Conservation (phyloP, 257 asterid species). For the Solanum etuberosum region DNA sequence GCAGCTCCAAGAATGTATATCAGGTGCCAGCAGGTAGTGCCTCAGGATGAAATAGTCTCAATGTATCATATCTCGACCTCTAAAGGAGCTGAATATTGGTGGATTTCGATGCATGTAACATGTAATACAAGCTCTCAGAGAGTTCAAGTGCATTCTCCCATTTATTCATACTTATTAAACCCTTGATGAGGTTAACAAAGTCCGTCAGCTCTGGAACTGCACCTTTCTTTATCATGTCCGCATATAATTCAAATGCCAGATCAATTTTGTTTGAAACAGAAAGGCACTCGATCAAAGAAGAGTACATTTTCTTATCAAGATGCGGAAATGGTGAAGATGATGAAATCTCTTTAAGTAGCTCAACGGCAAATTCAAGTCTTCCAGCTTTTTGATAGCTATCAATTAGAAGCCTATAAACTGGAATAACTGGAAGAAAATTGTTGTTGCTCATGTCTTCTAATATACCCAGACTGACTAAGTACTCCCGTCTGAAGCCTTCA, state of each 20-base stretch:
- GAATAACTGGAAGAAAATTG: constrained; percentile 41
- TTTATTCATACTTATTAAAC: constrained; percentile 44
- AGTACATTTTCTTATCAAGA: constrained; percentile 24
- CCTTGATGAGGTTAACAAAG: constrained; percentile 55
- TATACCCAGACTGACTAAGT: constrained; percentile 46
- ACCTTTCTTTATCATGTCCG: constrained; percentile 46
- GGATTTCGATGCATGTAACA: constrained; percentile 12
- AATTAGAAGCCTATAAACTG: constrained; percentile 60
- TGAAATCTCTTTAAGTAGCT: constrained; percentile 53
- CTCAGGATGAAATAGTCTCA: not conserved
- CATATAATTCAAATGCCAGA: constrained; percentile 55
- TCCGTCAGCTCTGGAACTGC: constrained; percentile 45
- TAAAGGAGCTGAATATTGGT: not conserved
- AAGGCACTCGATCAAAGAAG: constrained; percentile 54
- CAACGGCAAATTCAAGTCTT: constrained; percentile 59
- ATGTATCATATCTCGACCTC: not conserved
- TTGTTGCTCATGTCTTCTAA: constrained; percentile 45
- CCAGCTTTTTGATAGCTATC: constrained; percentile 75
- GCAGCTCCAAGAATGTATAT: not conserved
- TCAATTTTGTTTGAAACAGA: constrained; percentile 43
- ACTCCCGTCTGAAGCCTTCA: constrained; percentile 77
- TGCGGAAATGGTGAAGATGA: constrained; percentile 19
- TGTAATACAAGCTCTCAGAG: constrained; percentile 56
- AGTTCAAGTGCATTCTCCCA: constrained; percentile 77
- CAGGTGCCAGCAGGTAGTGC: not conserved